phyloP scores from a whole-genome alignment of 2,329 filamentous ascomycete genomes.

The Clonostachys sp. region DNA sequence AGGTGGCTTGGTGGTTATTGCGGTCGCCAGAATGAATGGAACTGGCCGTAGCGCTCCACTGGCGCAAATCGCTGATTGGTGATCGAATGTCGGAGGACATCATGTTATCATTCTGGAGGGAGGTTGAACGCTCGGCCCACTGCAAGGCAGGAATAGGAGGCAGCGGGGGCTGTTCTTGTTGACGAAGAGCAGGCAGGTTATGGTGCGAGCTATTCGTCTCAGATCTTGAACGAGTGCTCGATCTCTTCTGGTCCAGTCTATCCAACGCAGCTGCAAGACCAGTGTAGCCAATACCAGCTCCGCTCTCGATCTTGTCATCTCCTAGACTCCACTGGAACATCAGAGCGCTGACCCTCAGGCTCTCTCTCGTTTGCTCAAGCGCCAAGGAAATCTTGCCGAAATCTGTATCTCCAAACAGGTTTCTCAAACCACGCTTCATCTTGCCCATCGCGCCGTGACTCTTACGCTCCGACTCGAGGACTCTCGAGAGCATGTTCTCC shows the following conservation, averaged over 20 bases:
- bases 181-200: background rate
- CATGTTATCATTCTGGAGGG: background rate
- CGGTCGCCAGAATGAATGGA: constrained; percentile 22
- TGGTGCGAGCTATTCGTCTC: background rate
- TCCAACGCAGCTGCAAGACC: constrained; percentile 62
- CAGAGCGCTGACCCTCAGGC: constrained; percentile 58
- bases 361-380: constrained; percentile 53
- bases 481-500: constrained; percentile 57
- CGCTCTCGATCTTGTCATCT: constrained; percentile 50
- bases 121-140: background rate
- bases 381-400: constrained; percentile 55
- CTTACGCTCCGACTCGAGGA: constrained; percentile 58
- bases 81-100: background rate
- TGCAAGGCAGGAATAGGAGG: background rate
- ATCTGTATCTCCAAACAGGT: constrained; percentile 58
- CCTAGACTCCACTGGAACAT: constrained; percentile 64
- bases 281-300: constrained; percentile 63
- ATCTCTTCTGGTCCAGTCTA: constrained; percentile 15
- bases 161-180: background rate
- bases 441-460: constrained; percentile 47
- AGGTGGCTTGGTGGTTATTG: constrained; percentile 12
- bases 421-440: constrained; percentile 56
- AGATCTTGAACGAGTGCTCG: background rate
- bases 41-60: constrained; percentile 13
- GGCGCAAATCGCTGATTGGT: background rate